phyloP scores from a whole-genome alignment of 2,329 filamentous ascomycete species.

The Aspergillus pseudoglaucus region DNA sequence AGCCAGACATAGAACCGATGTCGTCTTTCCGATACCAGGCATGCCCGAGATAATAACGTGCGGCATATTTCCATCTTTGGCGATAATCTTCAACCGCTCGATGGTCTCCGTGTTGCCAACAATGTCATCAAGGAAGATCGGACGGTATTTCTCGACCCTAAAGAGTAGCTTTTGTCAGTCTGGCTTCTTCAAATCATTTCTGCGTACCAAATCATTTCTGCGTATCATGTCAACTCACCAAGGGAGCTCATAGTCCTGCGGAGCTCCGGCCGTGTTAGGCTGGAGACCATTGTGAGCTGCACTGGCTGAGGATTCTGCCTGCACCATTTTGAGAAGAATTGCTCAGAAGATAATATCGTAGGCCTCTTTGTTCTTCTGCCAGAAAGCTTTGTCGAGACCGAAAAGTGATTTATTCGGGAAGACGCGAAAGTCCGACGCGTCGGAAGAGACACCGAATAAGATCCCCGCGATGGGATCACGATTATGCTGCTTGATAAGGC shows the following conservation, averaged over 20 bases:
- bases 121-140: constrained; percentile 89
- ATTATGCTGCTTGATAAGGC: neutral
- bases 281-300: constrained; percentile 37
- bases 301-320: constrained; percentile 43
- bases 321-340: constrained; percentile 27
- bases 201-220: neutral
- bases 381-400: neutral
- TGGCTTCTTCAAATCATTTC: neutral
- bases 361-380: neutral
- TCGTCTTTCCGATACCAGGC: constrained; percentile 98
- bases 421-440: constrained; percentile 28
- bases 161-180: constrained; percentile 10
- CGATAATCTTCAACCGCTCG: constrained; percentile 94
- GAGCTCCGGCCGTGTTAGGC: constrained; percentile 33
- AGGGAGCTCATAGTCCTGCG: constrained; percentile 43
- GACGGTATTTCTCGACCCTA: constrained; percentile 98
- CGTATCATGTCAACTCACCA: constrained; percentile 31
- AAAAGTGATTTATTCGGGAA: constrained; percentile 5
- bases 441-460: constrained; percentile 10
- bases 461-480: neutral
- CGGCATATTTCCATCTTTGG: constrained; percentile 98
- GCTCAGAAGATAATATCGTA: constrained; percentile 1
- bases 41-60: constrained; percentile 99
- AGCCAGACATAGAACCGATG: constrained; percentile 86
- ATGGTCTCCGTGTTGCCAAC: constrained; percentile 98